Conservation (phyloP, 495 filamentous ascomycete species). For the Glarea lozoyensis region DNA sequence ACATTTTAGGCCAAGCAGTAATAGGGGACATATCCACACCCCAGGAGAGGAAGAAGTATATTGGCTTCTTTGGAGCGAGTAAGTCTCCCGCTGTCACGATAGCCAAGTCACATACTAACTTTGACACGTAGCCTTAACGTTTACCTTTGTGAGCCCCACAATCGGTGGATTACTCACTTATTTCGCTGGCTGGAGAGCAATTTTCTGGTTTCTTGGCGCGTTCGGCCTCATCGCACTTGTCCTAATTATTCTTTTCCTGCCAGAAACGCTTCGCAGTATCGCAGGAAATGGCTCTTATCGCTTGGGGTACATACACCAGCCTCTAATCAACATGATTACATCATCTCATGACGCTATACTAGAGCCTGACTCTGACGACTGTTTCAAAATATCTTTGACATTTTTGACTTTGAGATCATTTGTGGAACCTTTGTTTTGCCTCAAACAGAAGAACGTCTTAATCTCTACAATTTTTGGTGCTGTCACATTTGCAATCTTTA, state of each 20-base stretch:
- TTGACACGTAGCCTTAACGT: slow-evolving; percentile 10
- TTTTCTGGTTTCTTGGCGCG: slow-evolving; percentile 50
- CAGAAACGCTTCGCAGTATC: slow-evolving; percentile 44
- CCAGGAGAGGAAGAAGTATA: slow-evolving; percentile 41
- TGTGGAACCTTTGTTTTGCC: background rate
- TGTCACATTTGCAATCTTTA: slow-evolving; percentile 44
- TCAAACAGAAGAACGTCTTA: slow-evolving; percentile 11
- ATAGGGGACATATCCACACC: slow-evolving; percentile 47
- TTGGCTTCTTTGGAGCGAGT: slow-evolving; percentile 44
- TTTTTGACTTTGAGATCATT: background rate
- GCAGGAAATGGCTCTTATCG: slow-evolving; percentile 43
- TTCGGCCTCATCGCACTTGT: slow-evolving; percentile 34
- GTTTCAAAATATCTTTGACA: slow-evolving; percentile 1
- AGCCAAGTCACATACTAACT: background rate
- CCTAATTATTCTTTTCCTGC: slow-evolving; percentile 33
- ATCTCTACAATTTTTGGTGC: slow-evolving; percentile 39
- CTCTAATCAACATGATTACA: slow-evolving; percentile 4
- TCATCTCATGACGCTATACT: background rate
- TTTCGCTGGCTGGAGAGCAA: slow-evolving; percentile 41
- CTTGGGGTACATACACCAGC: slow-evolving; percentile 8
- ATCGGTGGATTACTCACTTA: slow-evolving; percentile 43
- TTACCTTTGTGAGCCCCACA: slow-evolving; percentile 31
- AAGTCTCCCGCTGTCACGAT: slow-evolving; percentile 27
- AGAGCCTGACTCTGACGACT: no score
- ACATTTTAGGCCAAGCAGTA: slow-evolving; percentile 31